Base-by-base conservation (phyloP, 1,284 basidiomycete genomes). In the Moniliophthora roreri region DNA sequence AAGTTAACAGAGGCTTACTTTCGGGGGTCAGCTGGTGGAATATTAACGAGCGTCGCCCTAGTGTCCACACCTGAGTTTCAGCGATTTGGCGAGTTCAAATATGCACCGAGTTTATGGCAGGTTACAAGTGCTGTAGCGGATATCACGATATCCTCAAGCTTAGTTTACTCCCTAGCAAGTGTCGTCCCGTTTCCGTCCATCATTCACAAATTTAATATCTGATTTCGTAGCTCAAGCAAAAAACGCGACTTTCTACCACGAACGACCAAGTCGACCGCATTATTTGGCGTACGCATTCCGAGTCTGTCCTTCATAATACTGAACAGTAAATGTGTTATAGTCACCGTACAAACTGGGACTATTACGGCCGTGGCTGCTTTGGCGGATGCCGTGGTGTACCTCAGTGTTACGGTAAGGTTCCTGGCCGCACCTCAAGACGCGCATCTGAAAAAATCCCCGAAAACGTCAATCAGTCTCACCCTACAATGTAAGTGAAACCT, bases 331-430 rank as follows among this genome's bases (percentile, higher is more conserved):
- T n/a, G n/a, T n/a, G n/a, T n/a, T n/a, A 23, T 34, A 57, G 56
- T 54, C 13, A 42, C 52, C 24, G 40, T 58, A 18, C 56, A 58
- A 34, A 52, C 56, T 1, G 56, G 56, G 1, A 41, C 53, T 20
- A 15, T 58, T 11, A 58, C 56, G 8, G 53, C 53, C 2, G 32
- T 58, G 6, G 50, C 53, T 26, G 56, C 54, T 3, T 50, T 58
- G 16, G 23, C 50, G 10, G 53, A 58, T 47, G 47, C 54, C 20
- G 39, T 55, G 18, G 47, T 58, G 18, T 58, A 55, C 26, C 38
- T 58, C 2, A 18, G 32, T 5, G 10, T 55, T 21, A n/a, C 39
- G 6, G 56, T 55, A 28, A 18, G 53, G 50, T 18, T 35, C 3
- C 23, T 45, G n/a, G n/a, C n/a, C n/a, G n/a, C n/a, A n/a, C n/a